Conservation (phyloP, 805 yeast genomes). For the Kuraishia ogatae region DNA sequence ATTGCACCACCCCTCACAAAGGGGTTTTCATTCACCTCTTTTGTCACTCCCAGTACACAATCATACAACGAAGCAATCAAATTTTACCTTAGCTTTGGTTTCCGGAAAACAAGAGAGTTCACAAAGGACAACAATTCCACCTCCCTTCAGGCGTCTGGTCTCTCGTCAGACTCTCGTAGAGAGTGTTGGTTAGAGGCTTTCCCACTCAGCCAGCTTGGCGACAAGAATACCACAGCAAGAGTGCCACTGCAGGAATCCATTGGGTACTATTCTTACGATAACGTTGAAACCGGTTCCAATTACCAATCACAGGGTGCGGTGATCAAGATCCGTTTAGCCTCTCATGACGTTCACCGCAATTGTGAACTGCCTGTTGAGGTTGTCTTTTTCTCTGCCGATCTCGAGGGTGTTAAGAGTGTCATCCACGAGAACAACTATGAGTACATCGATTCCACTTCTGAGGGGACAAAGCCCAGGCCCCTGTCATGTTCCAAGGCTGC, state of each 20-base stretch:
- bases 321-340: constrained; percentile 35
- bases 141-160: constrained; percentile 33
- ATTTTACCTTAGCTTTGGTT: constrained; percentile 59
- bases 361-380: constrained; percentile 25
- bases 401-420: constrained; percentile 17
- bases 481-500: constrained; percentile 7
- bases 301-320: constrained; percentile 35
- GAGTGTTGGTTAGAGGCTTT: constrained; percentile 71
- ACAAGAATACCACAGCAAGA: constrained; percentile 9
- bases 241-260: constrained; percentile 25
- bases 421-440: constrained; percentile 11
- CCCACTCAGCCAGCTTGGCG: constrained; percentile 28
- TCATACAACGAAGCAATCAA: constrained; percentile 36
- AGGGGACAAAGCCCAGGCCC: not conserved
- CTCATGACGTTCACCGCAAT: constrained; percentile 25
- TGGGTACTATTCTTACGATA: constrained; percentile 3
- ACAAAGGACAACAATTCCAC: constrained; percentile 38
- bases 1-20: not conserved
- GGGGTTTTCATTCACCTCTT: constrained; percentile 39
- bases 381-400: constrained; percentile 31
- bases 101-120: constrained; percentile 49
- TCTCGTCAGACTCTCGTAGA: constrained; percentile 55
- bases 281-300: constrained; percentile 9
- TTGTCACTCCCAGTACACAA: constrained; percentile 43
- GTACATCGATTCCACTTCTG: constrained; percentile 7